These are phyloP conservation scores for Paragyromitra xinjiangensis DNA, from an alignment of 495 filamentous ascomycete genomes.

Conservation along the genomic window DNA sequence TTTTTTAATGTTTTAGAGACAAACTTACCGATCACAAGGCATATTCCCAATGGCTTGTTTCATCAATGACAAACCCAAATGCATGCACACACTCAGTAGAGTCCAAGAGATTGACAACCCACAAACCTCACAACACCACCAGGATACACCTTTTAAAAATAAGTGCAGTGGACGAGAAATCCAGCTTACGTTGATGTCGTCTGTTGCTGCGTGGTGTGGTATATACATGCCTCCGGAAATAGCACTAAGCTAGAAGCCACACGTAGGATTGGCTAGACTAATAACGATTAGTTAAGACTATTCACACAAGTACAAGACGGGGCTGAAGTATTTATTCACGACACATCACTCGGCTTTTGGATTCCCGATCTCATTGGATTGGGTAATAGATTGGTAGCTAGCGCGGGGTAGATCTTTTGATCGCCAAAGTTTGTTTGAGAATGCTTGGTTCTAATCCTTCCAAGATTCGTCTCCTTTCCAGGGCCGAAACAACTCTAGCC, in stretches of 20 bases:
- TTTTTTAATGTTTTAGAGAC: background rate
- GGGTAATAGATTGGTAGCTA: background rate
- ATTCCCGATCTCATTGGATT: background rate
- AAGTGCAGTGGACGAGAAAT: background rate
- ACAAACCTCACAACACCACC: background rate
- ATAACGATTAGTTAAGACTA: background rate
- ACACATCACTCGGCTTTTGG: background rate
- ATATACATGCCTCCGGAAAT: background rate
- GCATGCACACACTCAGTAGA: background rate
- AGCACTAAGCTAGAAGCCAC: background rate
- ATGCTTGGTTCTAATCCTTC: constrained; percentile 2
- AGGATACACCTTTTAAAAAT: background rate
- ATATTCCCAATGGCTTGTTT: background rate
- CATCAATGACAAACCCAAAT: background rate
- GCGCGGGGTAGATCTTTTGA: background rate
- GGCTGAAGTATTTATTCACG: background rate
- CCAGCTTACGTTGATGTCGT: too few species aligned
- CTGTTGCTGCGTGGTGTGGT: background rate
- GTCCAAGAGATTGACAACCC: background rate
- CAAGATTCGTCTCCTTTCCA: background rate
- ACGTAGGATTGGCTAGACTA: background rate
- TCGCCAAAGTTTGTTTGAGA: background rate
- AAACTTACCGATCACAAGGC: background rate
- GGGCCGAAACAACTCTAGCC: constrained; percentile 1
- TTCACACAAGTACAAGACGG: background rate